Conservation (phyloP, 2,329 filamentous ascomycete species). For the Verticillium klebahnii region DNA sequence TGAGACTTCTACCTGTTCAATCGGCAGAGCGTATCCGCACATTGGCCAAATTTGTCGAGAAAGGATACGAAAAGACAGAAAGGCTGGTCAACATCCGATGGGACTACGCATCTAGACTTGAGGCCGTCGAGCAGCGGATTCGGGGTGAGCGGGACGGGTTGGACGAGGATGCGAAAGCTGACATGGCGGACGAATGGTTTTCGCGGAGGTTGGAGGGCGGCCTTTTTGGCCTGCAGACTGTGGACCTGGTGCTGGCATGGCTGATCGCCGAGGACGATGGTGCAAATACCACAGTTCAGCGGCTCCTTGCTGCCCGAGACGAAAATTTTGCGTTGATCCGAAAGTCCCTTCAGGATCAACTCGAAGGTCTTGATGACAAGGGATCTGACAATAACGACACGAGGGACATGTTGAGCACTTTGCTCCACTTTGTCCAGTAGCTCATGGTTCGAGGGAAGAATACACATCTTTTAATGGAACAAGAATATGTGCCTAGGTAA, state of each 20-base stretch:
- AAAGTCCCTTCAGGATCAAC: constrained; percentile 60
- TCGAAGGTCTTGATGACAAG: constrained; percentile 47
- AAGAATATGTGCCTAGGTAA: not conserved
- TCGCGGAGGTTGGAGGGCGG: constrained; percentile 76
- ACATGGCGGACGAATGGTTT: constrained; percentile 66
- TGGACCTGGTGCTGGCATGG: constrained; percentile 87
- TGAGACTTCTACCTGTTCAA: constrained; percentile 73
- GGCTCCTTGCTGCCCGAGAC: constrained; percentile 62
- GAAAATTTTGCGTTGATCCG: constrained; percentile 61
- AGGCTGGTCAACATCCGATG: constrained; percentile 68
- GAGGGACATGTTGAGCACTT: constrained; percentile 49
- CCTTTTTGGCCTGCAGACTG: constrained; percentile 74
- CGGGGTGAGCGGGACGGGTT: constrained; percentile 24
- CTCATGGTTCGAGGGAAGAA: not conserved
- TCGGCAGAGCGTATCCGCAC: constrained; percentile 75
- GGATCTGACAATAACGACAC: constrained; percentile 56
- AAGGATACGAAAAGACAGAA: constrained; percentile 79
- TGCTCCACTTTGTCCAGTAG: constrained; percentile 43
- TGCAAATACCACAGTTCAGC: constrained; percentile 59
- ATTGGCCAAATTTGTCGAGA: constrained; percentile 93
- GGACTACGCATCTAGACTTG: constrained; percentile 63
- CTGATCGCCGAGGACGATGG: constrained; percentile 83
- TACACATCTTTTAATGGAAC: not conserved
- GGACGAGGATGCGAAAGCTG: constrained; percentile 54
- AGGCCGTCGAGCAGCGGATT: constrained; percentile 51